Evolutionary conservation across 306 rosid genomes (phyloP).

Genomic region (Senna siamea): DNA sequence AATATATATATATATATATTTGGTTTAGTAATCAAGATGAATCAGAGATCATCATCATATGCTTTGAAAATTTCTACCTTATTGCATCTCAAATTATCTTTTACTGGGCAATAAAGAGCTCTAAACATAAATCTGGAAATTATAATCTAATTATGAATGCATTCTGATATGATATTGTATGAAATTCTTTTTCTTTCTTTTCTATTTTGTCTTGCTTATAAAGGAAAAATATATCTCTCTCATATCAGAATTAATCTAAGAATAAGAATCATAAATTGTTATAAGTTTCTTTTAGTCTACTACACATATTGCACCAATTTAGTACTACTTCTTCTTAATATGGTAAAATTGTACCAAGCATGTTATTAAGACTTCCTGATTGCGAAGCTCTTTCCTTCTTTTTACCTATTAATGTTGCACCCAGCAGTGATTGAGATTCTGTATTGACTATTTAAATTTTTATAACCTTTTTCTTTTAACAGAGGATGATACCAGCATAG

Average conservation of each 20-base stretch:
- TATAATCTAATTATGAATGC: not conserved
- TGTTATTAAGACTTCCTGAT: not conserved
- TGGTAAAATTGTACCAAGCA: not conserved
- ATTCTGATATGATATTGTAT: not conserved
- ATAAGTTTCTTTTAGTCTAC: not conserved
- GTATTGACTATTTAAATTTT: not conserved
- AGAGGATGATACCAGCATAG: conserved; percentile 98
- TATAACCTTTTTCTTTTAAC: conserved; percentile 32
- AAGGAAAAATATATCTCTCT: not conserved
- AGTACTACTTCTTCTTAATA: not conserved
- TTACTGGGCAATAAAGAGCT: not conserved
- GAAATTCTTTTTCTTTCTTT: not conserved
- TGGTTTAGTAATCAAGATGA: not conserved
- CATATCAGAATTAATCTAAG: not conserved
- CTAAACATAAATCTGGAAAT: not conserved
- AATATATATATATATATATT: too few species aligned
- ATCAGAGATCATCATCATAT: not conserved
- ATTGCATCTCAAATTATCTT: not conserved
- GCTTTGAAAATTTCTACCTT: not conserved
- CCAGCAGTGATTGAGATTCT: conserved; percentile 13
- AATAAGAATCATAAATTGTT: not conserved
- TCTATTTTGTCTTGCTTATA: not conserved
- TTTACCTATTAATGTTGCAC: not conserved
- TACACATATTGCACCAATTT: not conserved
- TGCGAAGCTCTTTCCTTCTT: not conserved